Conservation (phyloP, 139 green algal genomes). For the Tetraselmis striata region DNA sequence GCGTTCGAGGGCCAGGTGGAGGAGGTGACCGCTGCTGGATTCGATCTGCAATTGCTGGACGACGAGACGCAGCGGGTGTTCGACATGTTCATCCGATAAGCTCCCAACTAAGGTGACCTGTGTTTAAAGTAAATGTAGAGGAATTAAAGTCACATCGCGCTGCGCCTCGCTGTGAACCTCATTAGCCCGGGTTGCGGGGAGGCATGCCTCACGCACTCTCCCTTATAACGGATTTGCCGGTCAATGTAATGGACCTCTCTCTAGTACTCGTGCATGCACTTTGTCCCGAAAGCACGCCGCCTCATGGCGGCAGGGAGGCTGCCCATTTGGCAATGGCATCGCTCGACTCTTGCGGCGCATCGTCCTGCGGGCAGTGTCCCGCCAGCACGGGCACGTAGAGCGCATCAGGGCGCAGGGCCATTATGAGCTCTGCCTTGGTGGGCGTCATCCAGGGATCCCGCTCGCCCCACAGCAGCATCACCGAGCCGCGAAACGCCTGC, state of each 20-base stretch:
- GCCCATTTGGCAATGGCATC: neutral
- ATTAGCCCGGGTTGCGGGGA: too few species aligned
- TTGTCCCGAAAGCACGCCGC: too few species aligned
- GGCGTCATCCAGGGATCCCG: conserved; percentile 4
- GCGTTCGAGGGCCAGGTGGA: conserved; percentile 28
- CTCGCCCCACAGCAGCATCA: conserved; percentile 3
- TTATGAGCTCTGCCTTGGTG: conserved; percentile 1
- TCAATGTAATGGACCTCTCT: too few species aligned
- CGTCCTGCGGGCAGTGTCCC: conserved; percentile 6
- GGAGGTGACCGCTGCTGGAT: conserved; percentile 32
- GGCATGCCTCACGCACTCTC: too few species aligned
- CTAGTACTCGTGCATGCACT: too few species aligned
- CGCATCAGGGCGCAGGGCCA: neutral
- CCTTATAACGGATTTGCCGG: too few species aligned
- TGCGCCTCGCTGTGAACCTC: too few species aligned
- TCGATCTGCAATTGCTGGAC: conserved; percentile 55
- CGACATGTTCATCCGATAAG: conserved; percentile 70
- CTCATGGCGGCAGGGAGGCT: neutral
- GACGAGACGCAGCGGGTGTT: conserved; percentile 59
- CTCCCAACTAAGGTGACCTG: too few species aligned
- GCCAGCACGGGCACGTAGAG: neutral
- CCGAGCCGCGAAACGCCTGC: neutral
- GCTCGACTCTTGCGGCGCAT: neutral
- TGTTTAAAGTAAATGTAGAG: too few species aligned
- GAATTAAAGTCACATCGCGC: too few species aligned